Conservation (phyloP, 352 stramenopile species). For the Phytophthora fragariaefolia region DNA sequence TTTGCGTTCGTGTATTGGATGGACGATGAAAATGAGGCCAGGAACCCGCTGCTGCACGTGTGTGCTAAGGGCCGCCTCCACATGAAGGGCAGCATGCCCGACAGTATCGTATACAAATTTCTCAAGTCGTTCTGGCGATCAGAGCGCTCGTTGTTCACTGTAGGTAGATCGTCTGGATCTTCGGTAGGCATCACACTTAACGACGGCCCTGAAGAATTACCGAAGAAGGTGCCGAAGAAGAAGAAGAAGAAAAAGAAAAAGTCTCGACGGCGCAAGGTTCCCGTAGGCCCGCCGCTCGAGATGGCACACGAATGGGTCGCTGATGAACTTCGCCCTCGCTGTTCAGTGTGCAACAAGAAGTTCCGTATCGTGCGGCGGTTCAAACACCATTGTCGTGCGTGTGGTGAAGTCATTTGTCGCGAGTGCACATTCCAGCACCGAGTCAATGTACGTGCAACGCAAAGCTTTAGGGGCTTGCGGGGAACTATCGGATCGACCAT, state of each 20-base stretch:
- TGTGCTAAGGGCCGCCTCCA: slow-evolving; percentile 64
- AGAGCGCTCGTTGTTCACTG: slow-evolving; percentile 44
- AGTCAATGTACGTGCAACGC: slow-evolving; percentile 47
- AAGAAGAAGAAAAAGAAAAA: slow-evolving; percentile 37
- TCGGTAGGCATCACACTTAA: slow-evolving; percentile 28
- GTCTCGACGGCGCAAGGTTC: slow-evolving; percentile 30
- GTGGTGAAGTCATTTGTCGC: slow-evolving; percentile 69
- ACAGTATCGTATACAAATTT: slow-evolving; percentile 63
- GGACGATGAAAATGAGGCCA: slow-evolving; percentile 47
- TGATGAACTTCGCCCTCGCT: slow-evolving; percentile 58
- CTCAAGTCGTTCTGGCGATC: slow-evolving; percentile 68
- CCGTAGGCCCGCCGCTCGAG: slow-evolving; percentile 45
- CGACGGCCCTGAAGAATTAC: slow-evolving; percentile 1
- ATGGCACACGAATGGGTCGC: slow-evolving; percentile 71
- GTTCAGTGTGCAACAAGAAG: slow-evolving; percentile 65
- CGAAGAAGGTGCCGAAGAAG: slow-evolving; percentile 30
- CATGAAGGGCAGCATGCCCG: slow-evolving; percentile 65
- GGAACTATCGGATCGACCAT: slow-evolving; percentile 25
- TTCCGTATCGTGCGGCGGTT: slow-evolving; percentile 65
- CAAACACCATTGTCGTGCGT: slow-evolving; percentile 80
- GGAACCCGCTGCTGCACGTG: slow-evolving; percentile 56
- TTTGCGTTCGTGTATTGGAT: slow-evolving; percentile 77
- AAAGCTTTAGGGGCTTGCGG: slow-evolving; percentile 34
- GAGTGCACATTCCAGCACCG: slow-evolving; percentile 55
- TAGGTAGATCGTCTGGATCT: slow-evolving; percentile 30